A percentile compares a stretch with the other conserved stretches of the same genome.
These are phyloP conservation scores for Zarea fungicola DNA, from an alignment of 2,329 filamentous ascomycete species.

Conservation along the genomic window DNA sequence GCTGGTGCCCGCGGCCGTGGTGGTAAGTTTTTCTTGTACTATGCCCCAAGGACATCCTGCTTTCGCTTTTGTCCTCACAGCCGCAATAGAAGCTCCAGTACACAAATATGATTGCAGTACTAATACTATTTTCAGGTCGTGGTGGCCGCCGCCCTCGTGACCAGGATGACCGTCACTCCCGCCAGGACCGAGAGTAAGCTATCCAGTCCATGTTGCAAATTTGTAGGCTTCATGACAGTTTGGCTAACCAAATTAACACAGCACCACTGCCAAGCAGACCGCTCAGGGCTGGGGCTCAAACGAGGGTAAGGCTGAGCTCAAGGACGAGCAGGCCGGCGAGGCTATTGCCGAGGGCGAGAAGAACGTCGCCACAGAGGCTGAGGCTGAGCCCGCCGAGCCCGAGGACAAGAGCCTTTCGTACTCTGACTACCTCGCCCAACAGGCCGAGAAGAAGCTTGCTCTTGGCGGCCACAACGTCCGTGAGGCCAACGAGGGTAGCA, in stretches of 20 bases:
- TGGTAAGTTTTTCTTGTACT: conserved; percentile 37
- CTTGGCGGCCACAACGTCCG: conserved; percentile 65
- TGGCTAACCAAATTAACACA: conserved; percentile 26
- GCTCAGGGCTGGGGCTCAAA: conserved; percentile 84
- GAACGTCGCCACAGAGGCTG: conserved; percentile 51
- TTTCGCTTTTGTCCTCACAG: neutral
- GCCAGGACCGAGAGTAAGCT: conserved; percentile 42
- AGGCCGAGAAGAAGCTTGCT: conserved; percentile 67
- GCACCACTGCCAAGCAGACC: conserved; percentile 80
- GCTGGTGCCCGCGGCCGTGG: conserved; percentile 59
- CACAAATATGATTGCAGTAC: neutral
- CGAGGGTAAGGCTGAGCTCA: conserved; percentile 77
- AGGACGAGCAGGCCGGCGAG: conserved; percentile 88
- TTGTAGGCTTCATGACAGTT: neutral
- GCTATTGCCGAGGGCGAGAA: conserved; percentile 81
- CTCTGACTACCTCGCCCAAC: conserved; percentile 74
- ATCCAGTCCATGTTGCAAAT: neutral
- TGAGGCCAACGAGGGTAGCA: conserved; percentile 87
- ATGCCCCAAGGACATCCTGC: neutral
- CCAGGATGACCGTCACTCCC: conserved; percentile 52
- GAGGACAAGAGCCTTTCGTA: conserved; percentile 91
- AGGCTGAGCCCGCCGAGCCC: conserved; percentile 51
- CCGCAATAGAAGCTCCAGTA: no score
- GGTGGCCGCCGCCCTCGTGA: conserved; percentile 49
- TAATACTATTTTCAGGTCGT: conserved; percentile 37